Evolutionary conservation across 2,329 filamentous ascomycete genomes (phyloP), one percentile per base, ranked within the genome.

Genomic region (Apiospora malaysiana): DNA sequence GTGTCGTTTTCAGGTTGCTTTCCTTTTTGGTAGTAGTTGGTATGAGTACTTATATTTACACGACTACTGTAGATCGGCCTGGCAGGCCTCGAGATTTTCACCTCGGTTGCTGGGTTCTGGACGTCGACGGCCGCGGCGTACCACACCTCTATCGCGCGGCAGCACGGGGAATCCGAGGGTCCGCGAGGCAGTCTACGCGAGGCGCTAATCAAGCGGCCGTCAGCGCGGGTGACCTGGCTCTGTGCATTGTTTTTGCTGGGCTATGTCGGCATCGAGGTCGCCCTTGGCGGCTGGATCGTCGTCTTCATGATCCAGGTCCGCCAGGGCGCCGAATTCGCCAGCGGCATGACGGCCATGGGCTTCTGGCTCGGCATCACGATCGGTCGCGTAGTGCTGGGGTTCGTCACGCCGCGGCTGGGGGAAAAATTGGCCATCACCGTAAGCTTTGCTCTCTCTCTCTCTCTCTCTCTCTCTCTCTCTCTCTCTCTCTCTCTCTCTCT

Each of bases 291-390:
- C 6, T 96, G 93, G 94, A 93, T 96, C 70, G 91, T 94, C 69
- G 90, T 91, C 6, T 95, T 96, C 79, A 95, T 96, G 92, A 90
- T 94, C 37, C 87, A 89, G 45, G 90, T 94, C 7, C 88, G 94
- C 7, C 80, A 90, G n/a, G 92, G 90, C 0, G 86, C 83, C 4
- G 82, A 88, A 0, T 94, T 95, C 74, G 88, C 89, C 0, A 90
- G 90, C 37, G 93, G 93, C 12, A 92, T 95, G 85, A 90, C 90
- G 0, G 90, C 91, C 0, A 94, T 92, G 1, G 93, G 93, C 0
- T 95, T 94, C 80, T 96, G 93, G 93, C 86, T 94, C 25, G 93
- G 93, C 0, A 86, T 96, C 73, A 93, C 93, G 0, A 81, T 93
- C 1, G 93, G 93, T 0, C 85, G 93, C 3, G 82, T 94, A 2